A percentile compares a stretch with the other conserved stretches of the same genome.
These are phyloP conservation scores for Chlamydomonas applanata DNA, from an alignment of 139 green algal genomes.

Conservation along the genomic window DNA sequence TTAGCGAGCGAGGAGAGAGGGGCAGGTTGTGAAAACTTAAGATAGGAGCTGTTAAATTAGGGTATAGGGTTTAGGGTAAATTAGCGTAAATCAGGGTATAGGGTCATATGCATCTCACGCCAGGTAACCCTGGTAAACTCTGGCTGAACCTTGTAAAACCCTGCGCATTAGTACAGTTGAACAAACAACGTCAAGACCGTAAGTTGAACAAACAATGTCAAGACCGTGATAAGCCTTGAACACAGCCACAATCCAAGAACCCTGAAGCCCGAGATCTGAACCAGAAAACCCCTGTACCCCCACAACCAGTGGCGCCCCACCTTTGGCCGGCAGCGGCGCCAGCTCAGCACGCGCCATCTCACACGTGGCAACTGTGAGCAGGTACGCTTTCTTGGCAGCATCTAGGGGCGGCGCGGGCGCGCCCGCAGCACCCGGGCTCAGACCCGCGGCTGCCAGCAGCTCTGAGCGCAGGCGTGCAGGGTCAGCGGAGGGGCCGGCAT, in stretches of 20 bases:
- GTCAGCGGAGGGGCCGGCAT: slow-evolving; percentile 20
- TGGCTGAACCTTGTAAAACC: too few species aligned
- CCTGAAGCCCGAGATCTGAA: neutral
- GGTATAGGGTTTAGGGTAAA: too few species aligned
- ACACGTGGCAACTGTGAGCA: slow-evolving; percentile 31
- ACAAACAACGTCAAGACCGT: too few species aligned
- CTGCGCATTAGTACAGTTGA: too few species aligned
- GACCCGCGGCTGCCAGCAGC: slow-evolving; percentile 3
- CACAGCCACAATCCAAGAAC: neutral
- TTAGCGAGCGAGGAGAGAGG: too few species aligned
- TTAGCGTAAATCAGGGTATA: too few species aligned
- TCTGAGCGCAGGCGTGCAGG: slow-evolving; percentile 20
- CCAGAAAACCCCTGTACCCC: neutral
- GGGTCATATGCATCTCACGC: too few species aligned
- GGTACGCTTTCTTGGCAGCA: slow-evolving; percentile 26
- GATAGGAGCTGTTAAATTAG: too few species aligned
- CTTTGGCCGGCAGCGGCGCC: slow-evolving; percentile 11
- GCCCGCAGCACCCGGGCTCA: neutral
- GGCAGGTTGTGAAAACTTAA: too few species aligned
- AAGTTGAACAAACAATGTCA: too few species aligned
- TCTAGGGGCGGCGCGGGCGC: slow-evolving; percentile 16
- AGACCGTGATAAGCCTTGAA: too few species aligned
- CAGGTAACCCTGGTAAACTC: too few species aligned
- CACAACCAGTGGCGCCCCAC: slow-evolving; percentile 6
- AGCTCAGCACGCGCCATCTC: slow-evolving; percentile 25